Evolutionary conservation across 1,284 basidiomycete species (phyloP), one percentile per base, ranked within the genome.

Genomic region (Amylostereum areolatum): DNA sequence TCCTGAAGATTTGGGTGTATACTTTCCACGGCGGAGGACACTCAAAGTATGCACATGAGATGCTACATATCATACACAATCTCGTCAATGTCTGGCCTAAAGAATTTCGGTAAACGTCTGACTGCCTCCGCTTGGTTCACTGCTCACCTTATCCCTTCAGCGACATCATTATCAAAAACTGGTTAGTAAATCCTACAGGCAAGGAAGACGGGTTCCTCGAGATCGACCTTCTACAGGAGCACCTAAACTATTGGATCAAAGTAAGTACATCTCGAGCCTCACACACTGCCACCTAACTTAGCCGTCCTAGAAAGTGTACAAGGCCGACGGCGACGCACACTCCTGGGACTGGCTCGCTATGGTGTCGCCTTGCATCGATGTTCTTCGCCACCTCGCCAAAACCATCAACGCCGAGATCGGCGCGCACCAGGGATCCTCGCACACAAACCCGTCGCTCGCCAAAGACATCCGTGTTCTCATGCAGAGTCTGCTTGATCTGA

Each of bases 151-250:
- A 34, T 7, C 8, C 10, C 5, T 35, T 10, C 30, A 69, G 67
- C 1, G 41, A 61, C 5, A 55, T 67, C 25, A 58, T 71, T 1
- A 40, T 70, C 2, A 62, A 70, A 9, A 72, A 72, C 47, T 72
- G 70, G 70, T 59, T 72, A 0, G 50, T 71, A 1, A 71, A 71
- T 51, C 62, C 65, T 0, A 66, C 66, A 0, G 68, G 71, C 0
- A 57, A 61, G 3, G 47, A 48, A 1, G 60, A 68, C 31, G 45
- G 50, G 0, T 72, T 55, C 43, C 57, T 69, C 1, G 62, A 66
- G 28, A 59, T 69, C 3, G 71, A 74, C 44, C 58, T 73, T 0
- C 45, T 74, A 33, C 72, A 74, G 43, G 71, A 74, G 46, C 71
- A 74, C 46, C 36, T 67, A 43, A 72, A 70, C 46, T 69, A 57